These are phyloP conservation scores for Scedosporium dehoogii DNA, from an alignment of 2,329 filamentous ascomycete species.

Conservation along the genomic window DNA sequence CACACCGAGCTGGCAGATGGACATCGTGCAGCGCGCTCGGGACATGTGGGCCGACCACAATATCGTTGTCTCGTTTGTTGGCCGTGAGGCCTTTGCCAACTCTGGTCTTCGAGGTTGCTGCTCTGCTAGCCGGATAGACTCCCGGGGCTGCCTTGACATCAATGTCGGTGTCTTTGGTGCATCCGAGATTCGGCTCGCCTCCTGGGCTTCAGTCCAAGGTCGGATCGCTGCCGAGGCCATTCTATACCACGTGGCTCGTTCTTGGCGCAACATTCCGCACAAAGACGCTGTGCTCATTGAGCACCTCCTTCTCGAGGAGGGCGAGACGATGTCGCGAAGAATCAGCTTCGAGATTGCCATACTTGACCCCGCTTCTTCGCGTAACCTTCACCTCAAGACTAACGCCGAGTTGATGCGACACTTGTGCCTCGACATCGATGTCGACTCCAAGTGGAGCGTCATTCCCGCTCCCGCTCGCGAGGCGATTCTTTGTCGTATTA, in stretches of 20 bases:
- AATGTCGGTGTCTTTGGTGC: slow-evolving; percentile 17
- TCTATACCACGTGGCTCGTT: slow-evolving; percentile 22
- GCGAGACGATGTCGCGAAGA: slow-evolving; percentile 17
- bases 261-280: slow-evolving; percentile 16
- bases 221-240: slow-evolving; percentile 19
- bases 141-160: slow-evolving; percentile 13
- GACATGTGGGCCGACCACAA: slow-evolving; percentile 16
- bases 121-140: slow-evolving; percentile 16
- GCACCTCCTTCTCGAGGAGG: slow-evolving; percentile 19
- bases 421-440: slow-evolving; percentile 20
- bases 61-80: slow-evolving; percentile 15
- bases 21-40: slow-evolving; percentile 13
- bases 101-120: slow-evolving; percentile 15
- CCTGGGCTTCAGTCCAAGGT: slow-evolving; percentile 17
- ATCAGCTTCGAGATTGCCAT: slow-evolving; percentile 23
- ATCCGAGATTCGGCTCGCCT: slow-evolving; percentile 14
- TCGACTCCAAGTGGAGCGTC: slow-evolving; percentile 21
- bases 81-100: slow-evolving; percentile 16
- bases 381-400: slow-evolving; percentile 17
- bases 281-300: slow-evolving; percentile 21
- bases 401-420: slow-evolving; percentile 22
- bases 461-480: slow-evolving; percentile 19
- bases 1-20: background rate
- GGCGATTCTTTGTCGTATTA: slow-evolving; percentile 20
- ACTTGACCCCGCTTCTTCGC: slow-evolving; percentile 16